Evolutionary conservation across 2,329 filamentous ascomycete species (phyloP).

Genomic region (Colletotrichum kahawae): DNA sequence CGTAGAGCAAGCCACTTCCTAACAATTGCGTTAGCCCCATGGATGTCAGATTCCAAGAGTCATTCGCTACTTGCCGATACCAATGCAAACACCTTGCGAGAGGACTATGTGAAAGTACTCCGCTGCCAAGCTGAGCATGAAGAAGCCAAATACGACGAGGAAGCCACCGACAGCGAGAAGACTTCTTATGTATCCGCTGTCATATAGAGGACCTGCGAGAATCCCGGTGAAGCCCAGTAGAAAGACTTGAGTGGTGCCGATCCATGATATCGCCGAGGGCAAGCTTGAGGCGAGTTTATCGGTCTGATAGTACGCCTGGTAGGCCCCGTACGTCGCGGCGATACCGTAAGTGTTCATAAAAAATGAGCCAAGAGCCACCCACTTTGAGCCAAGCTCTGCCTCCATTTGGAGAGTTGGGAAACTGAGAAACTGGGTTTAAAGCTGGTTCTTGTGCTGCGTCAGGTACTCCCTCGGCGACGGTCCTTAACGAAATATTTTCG

Average conservation of each 20-base stretch:
- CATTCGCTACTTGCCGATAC: background rate
- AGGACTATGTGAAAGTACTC: background rate
- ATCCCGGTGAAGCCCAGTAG: slow-evolving; percentile 49
- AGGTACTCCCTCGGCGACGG: background rate
- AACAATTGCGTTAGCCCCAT: background rate
- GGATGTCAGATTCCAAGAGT: background rate
- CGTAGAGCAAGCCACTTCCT: background rate
- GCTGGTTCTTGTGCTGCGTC: background rate
- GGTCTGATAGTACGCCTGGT: slow-evolving; percentile 55
- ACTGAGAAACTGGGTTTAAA: background rate
- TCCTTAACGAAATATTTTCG: background rate
- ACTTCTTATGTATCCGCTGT: slow-evolving; percentile 47
- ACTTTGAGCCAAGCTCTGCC: slow-evolving; percentile 53
- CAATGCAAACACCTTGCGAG: background rate
- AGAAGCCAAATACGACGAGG: background rate
- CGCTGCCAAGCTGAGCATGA: background rate
- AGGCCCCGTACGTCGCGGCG: slow-evolving; percentile 50
- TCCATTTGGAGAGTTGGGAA: slow-evolving; percentile 23
- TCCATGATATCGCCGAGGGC: slow-evolving; percentile 40
- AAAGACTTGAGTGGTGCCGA: slow-evolving; percentile 52
- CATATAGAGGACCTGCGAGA: slow-evolving; percentile 49
- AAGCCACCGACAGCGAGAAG: slow-evolving; percentile 31
- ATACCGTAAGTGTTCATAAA: slow-evolving; percentile 50
- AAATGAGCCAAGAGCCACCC: slow-evolving; percentile 49
- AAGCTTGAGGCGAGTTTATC: slow-evolving; percentile 21